A percentile compares a stretch with the other conserved stretches of the same genome.
These are phyloP conservation scores for Albatrellus sp. DNA, from an alignment of 1,284 basidiomycete genomes.

Conservation along the genomic window DNA sequence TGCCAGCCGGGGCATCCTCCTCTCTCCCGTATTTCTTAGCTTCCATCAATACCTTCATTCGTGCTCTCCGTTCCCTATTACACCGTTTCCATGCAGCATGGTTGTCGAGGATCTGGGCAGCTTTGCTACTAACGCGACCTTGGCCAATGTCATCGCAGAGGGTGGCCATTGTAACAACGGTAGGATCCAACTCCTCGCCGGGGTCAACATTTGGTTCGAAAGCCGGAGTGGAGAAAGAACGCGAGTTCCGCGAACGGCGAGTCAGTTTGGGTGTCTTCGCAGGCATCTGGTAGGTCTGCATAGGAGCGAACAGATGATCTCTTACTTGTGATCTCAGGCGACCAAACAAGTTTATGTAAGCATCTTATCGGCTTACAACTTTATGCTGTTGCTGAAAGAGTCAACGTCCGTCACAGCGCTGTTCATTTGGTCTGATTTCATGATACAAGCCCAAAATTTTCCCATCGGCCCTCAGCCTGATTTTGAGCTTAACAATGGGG, in stretches of 20 bases:
- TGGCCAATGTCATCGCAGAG: conserved; percentile 64
- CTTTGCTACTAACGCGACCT: conserved; percentile 64
- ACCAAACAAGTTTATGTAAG: neutral
- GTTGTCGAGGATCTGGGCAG: conserved; percentile 52
- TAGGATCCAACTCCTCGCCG: conserved; percentile 67
- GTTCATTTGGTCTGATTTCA: neutral
- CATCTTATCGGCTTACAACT: too few species aligned
- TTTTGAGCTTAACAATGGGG: conserved; percentile 38
- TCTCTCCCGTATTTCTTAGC: conserved; percentile 57
- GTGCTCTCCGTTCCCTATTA: conserved; percentile 49
- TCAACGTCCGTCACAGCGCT: neutral
- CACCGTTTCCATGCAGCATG: conserved; percentile 55
- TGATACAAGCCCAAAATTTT: conserved; percentile 22
- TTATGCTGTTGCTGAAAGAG: too few species aligned
- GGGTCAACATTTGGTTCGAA: conserved; percentile 49
- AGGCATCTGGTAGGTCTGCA: neutral
- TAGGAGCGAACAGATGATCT: too few species aligned
- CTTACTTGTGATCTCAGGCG: too few species aligned
- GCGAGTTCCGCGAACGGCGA: neutral
- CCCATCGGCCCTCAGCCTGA: conserved; percentile 40
- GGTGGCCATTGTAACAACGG: conserved; percentile 62
- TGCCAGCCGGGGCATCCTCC: conserved; percentile 28
- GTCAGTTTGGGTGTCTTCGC: too few species aligned
- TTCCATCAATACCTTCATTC: conserved; percentile 50
- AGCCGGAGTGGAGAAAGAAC: conserved; percentile 31